Base-by-base conservation (phyloP, 139 green algal species). In the Chlorella sp. region DNA sequence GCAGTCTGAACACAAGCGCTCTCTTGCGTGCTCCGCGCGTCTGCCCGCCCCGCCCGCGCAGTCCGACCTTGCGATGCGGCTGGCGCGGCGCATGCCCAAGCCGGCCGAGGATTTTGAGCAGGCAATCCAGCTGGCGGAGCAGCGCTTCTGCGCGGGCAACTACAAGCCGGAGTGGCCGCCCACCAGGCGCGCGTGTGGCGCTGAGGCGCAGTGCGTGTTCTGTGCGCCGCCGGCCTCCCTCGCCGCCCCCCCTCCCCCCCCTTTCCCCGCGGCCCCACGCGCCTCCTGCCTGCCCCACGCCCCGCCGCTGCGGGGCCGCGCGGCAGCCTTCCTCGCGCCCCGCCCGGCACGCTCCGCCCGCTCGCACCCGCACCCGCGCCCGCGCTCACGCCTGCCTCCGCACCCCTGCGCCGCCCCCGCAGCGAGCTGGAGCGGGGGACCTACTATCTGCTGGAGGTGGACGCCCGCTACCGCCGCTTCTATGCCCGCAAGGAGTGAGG, bases 391-490 rank as follows among this genome's bases (percentile, higher is more conserved):
- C n/a, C n/a, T n/a, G n/a, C n/a, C n/a, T n/a, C n/a, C n/a, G n/a
- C n/a, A n/a, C n/a, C n/a, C n/a, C n/a, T n/a, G n/a, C n/a, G n/a
- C 71, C 79, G 8, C 5, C 51, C 0, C 21, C 88, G 15, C 77
- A 83, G 6, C n/a, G 71, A 87, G 8, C 74, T 95, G 53, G 59
- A 59, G 25, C 41, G 60, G 3, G 90, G 88, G 8, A 80, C 80
- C 8, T 95, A 85, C 51, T 90, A 92, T 64, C 79, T 96, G 55
- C 58, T 45, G 3, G 43, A 72, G n/a, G 86, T 96, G 53, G 90
- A 96, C 42, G 81, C 83, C 8, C 40, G 74, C 3, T 84, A 86
- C 55, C 77, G 86, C 29, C 48, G 91, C 25, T 67, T 67, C 12
- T 96, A 95, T 72, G 75, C 58, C 27, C 74, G 77, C 51, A 84